phyloP scores from a whole-genome alignment of 2,329 filamentous ascomycete genomes.

The Zymoseptoria ardabiliae region DNA sequence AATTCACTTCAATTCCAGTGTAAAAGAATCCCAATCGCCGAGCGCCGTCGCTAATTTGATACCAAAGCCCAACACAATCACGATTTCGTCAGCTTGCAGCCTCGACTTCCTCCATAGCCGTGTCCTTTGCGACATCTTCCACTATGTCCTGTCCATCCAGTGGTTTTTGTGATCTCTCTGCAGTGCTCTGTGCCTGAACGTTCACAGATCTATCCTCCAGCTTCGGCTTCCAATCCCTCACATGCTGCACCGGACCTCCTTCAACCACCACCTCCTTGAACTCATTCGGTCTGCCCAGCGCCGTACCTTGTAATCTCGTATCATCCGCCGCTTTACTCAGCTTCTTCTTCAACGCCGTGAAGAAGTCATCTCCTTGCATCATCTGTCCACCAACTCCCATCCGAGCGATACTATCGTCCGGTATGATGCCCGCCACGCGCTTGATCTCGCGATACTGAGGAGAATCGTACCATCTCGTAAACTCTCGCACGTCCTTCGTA shows the following conservation, averaged over 20 bases:
- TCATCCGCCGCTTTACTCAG: slow-evolving; percentile 78
- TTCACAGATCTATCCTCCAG: slow-evolving; percentile 16
- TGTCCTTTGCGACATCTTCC: background rate
- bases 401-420: slow-evolving; percentile 40
- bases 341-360: slow-evolving; percentile 71
- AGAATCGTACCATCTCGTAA: slow-evolving; percentile 71
- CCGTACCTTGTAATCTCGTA: slow-evolving; percentile 74
- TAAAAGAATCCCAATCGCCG: background rate
- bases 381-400: slow-evolving; percentile 32
- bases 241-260: slow-evolving; percentile 61
- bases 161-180: background rate
- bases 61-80: background rate
- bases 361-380: slow-evolving; percentile 40
- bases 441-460: slow-evolving; percentile 70
- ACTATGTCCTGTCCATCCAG: background rate
- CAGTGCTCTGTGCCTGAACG: background rate
- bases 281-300: slow-evolving; percentile 68
- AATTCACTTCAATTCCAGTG: too few species aligned
- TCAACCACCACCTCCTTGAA: slow-evolving; percentile 68
- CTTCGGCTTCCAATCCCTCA: slow-evolving; percentile 56
- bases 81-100: background rate
- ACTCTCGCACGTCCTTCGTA: slow-evolving; percentile 66
- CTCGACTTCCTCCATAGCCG: background rate
- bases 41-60: slow-evolving; percentile 3
- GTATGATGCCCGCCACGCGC: slow-evolving; percentile 62